These are phyloP conservation scores for Penicillium verrucosum DNA, from an alignment of 2,329 filamentous ascomycete genomes.

Conservation along the genomic window DNA sequence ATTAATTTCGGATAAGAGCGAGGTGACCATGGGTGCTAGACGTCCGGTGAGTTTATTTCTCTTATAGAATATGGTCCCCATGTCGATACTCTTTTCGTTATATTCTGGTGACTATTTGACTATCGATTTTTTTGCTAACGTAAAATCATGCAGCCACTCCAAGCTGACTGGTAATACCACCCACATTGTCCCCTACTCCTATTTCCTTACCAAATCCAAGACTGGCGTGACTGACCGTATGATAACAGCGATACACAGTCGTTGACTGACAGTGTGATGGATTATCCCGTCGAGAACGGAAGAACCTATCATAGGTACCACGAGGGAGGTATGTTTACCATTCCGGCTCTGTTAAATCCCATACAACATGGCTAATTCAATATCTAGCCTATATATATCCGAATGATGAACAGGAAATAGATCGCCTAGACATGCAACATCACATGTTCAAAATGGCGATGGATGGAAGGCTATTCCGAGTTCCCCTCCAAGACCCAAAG, in stretches of 20 bases:
- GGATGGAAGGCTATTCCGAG: conserved; percentile 45
- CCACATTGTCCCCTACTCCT: not conserved
- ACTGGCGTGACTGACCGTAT: conserved; percentile 5
- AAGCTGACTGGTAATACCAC: conserved; percentile 5
- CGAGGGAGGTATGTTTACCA: conserved; percentile 38
- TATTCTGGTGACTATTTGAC: not conserved
- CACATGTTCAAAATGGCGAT: conserved; percentile 52
- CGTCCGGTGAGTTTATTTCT: conserved; percentile 12
- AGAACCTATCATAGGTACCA: conserved; percentile 46
- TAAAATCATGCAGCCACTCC: not conserved
- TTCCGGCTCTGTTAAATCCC: not conserved
- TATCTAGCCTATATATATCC: conserved; percentile 44
- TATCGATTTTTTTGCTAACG: not conserved
- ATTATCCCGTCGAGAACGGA: conserved; percentile 44
- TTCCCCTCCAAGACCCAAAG: conserved; percentile 46
- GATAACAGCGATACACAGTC: conserved; percentile 41
- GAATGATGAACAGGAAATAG: conserved; percentile 55
- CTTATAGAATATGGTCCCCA: not conserved
- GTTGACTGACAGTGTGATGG: conserved; percentile 42
- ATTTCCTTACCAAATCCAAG: not conserved
- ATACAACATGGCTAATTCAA: conserved; percentile 15
- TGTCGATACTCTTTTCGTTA: not conserved
- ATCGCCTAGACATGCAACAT: conserved; percentile 56
- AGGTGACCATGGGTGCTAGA: conserved; percentile 18
- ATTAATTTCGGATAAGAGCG: not conserved